Evolutionary conservation across 1,139 yeast genomes (phyloP).

Genomic region (Hansenula anomala): DNA sequence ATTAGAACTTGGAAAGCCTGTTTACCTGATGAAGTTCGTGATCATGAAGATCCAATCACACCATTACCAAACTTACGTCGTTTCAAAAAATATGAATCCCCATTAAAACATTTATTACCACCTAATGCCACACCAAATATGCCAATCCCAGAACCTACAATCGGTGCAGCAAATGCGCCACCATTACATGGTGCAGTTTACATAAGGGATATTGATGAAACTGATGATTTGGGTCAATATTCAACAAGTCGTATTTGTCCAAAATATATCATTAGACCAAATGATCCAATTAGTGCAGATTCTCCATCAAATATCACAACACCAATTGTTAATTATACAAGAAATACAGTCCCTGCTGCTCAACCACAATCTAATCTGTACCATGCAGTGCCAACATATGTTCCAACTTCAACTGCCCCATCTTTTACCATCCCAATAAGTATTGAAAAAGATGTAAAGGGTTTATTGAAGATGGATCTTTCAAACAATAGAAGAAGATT

Average conservation of each 20-base stretch:
- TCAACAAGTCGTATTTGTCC: constrained; percentile 56
- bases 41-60: constrained; percentile 77
- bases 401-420: constrained; percentile 21
- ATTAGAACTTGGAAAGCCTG: constrained; percentile 99
- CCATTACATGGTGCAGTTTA: constrained; percentile 92
- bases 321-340: constrained; percentile 9
- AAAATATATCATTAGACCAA: constrained; percentile 48
- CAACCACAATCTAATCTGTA: constrained; percentile 10
- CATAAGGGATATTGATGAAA: constrained; percentile 64
- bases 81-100: constrained; percentile 73
- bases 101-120: constrained; percentile 72
- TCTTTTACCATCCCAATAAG: constrained; percentile 19
- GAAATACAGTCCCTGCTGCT: constrained; percentile 17
- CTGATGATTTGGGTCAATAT: constrained; percentile 78
- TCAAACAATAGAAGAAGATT: constrained; percentile 24
- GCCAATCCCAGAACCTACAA: constrained; percentile 78
- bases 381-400: constrained; percentile 22
- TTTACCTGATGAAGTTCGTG: constrained; percentile 93
- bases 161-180: constrained; percentile 82
- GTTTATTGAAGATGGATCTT: constrained; percentile 24
- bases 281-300: constrained; percentile 25
- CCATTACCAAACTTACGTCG: constrained; percentile 53
- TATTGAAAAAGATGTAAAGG: constrained; percentile 14
- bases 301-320: constrained; percentile 9
- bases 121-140: constrained; percentile 66